Evolutionary conservation across 2,329 filamentous ascomycete genomes (phyloP), one percentile per base, ranked within the genome.

Genomic region (Claviceps spartinae): DNA sequence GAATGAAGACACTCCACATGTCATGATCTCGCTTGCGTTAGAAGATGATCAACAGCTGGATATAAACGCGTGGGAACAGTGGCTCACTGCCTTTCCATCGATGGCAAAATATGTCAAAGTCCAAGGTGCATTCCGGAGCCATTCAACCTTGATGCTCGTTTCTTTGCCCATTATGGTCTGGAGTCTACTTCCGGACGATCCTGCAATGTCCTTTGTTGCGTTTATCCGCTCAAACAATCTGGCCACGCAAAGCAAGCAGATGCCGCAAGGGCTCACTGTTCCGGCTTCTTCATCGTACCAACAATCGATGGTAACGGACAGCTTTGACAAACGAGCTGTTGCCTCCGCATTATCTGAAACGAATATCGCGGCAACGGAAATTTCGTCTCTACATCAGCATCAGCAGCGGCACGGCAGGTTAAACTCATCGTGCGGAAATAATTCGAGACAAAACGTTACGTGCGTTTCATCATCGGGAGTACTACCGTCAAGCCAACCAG

Each of bases 81-180:
- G 78, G 77, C 67, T 81, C 3, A 64, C 68, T 30, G 71, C 68
- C 18, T 79, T 81, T 54, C 78, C 78, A 0, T 73, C 76, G 2
- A 65, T 81, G 52, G 77, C 77, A 43, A 80, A 76, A 57, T 76
- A 79, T 55, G 77, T 79, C 62, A 79, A 79, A 58, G 72, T 82
- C 5, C 77, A 82, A 58, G 78, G 77, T 8, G 71, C 80, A 1
- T 82, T 81, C 62, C 79, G 78, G 59, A 81, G 78, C 48, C 76
- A 81, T 57, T 81, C 78, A 0, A 81, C 75, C 0, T 63, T 81
- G 43, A 68, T 82, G 5, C 62, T 81, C 6, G 63, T 81, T 2
- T 81, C 78, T 0, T 67, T 82, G 60, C 78, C 78, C 0, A 73
- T 81, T 11, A 76, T 76, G 63, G 67, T 81, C 3, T 82, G 78